Percentiles rank a stretch among this genome's conserved stretches.
These are phyloP conservation scores for Uncinocarpus reesii DNA, from an alignment of 2,329 filamentous ascomycete species.

Conservation along the genomic window DNA sequence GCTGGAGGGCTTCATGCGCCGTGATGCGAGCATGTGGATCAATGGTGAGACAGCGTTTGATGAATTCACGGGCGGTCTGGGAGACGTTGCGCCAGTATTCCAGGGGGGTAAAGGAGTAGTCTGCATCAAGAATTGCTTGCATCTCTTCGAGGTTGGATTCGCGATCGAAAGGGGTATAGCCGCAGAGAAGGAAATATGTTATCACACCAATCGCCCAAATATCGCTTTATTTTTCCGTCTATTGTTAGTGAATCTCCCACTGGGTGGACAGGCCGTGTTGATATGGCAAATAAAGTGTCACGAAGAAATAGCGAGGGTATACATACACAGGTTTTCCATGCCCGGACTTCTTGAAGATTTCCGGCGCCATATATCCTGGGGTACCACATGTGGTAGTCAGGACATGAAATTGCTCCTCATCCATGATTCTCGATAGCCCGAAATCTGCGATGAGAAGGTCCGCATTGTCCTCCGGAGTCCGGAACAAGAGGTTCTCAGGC, in stretches of 20 bases:
- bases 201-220: constrained; percentile 98
- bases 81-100: constrained; percentile 97
- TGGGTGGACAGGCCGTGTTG: not conserved
- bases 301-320: not conserved
- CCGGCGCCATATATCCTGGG: constrained; percentile 96
- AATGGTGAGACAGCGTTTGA: constrained; percentile 80
- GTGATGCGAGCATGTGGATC: constrained; percentile 83
- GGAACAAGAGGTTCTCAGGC: constrained; percentile 91
- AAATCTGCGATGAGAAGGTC: constrained; percentile 97
- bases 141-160: constrained; percentile 98
- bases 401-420: constrained; percentile 96
- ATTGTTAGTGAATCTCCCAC: constrained; percentile 3
- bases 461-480: constrained; percentile 94
- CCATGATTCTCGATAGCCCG: constrained; percentile 92
- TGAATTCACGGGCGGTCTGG: constrained; percentile 76
- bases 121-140: constrained; percentile 93
- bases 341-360: constrained; percentile 98
- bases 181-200: constrained; percentile 95
- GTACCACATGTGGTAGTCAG: constrained; percentile 96
- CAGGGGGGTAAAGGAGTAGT: constrained; percentile 87
- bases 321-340: constrained; percentile 86
- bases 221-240: constrained; percentile 44
- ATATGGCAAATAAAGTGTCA: not conserved
- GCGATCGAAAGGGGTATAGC: constrained; percentile 95
- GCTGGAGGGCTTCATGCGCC: constrained; percentile 62